Evolutionary conservation across 192 early-diverging fungal genomes (phyloP), one percentile per base, ranked within the genome.

Genomic region (Mortierella alpina): DNA sequence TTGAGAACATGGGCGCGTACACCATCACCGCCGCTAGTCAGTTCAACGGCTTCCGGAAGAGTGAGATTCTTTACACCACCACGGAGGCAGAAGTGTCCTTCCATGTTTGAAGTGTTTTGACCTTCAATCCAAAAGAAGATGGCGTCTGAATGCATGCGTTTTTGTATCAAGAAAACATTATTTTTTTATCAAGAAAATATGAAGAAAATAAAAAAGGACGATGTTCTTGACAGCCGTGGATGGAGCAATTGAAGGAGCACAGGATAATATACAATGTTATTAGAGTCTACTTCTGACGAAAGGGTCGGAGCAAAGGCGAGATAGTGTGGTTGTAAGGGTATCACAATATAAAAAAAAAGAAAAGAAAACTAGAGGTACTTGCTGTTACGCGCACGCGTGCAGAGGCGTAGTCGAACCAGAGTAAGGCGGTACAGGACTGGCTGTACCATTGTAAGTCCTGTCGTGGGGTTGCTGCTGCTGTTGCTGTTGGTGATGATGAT

Each of bases 1-100:
- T 94, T 81, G 91, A 95, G 57, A 84, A 92, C 82, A 99, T 99
- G 98, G 98, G 98, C 31, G 97, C 98, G 3, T 99, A 99, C 84
- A 99, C 97, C 67, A 88, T 94, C 56, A 91, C 91, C 73, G 97
- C 98, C 5, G 95, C 92, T 13, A 90, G 89, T 64, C 90, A 92
- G 69, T 96, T 96, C 84, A 96, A 96, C 72, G 93, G 95, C 11
- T 99, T 99, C 89, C 86, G 87, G 45, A 92, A 91, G 82, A 93
- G 92, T 74, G 86, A 90, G 56, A 75, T 99, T 18, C 70, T 96
- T 48, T 99, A 97, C 79, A 97, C 96, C 20, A 94, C 96, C 79
- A 91, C 96, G 6, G 80, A 85, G 17, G 31, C 50, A 4, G 61
- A 72, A 11, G 76, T 79, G 10, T 9, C 45, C 18, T 58, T 45